Conservation (phyloP, 306 rosid species). For the Mimosa bimucronata region DNA sequence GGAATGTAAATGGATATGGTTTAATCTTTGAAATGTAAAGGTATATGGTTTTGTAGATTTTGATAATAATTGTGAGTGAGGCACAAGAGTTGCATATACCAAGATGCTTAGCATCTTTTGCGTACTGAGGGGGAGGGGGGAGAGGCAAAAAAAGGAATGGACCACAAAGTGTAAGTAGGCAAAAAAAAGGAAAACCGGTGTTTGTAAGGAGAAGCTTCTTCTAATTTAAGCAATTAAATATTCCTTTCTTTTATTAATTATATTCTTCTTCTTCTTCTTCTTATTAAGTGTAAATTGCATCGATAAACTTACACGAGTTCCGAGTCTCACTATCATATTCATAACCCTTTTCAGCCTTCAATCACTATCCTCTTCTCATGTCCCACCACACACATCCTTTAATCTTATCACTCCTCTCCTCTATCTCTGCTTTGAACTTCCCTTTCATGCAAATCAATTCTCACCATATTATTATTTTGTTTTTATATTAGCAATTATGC, state of each 20-base stretch:
- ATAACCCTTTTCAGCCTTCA: conserved; percentile 30
- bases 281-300: not conserved
- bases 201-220: not conserved
- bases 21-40: too few species aligned
- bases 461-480: not conserved
- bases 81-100: not conserved
- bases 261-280: not conserved
- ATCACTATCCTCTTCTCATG: conserved; percentile 40
- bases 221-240: not conserved
- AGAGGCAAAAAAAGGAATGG: not conserved
- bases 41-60: too few species aligned
- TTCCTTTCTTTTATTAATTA: not conserved
- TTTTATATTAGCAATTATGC: not conserved
- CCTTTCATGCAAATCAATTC: not conserved
- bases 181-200: conserved; percentile 38
- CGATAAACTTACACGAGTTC: not conserved
- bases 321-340: conserved; percentile 38
- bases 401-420: conserved; percentile 22
- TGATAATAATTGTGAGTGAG: not conserved
- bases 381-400: conserved; percentile 36
- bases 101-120: not conserved
- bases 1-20: too few species aligned
- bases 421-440: not conserved
- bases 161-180: conserved; percentile 37
- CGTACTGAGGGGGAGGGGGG: not conserved